Evolutionary conservation across 2,329 filamentous ascomycete genomes (phyloP), one percentile per base, ranked within the genome.

Genomic region (Didymella exigua): DNA sequence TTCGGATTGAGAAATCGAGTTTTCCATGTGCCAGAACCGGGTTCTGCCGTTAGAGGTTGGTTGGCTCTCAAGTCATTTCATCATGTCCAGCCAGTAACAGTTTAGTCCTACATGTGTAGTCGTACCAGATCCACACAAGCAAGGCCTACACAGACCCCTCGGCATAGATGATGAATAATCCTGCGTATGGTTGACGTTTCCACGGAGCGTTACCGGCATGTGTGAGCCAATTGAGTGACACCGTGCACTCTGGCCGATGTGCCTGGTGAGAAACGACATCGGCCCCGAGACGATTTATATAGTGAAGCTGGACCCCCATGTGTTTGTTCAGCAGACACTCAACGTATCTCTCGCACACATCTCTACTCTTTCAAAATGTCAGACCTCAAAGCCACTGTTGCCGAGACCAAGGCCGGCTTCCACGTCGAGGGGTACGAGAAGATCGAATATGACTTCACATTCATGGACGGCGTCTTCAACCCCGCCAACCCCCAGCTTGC

Each of bases 401-500:
- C 79, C 57, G 83, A 87, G 76, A 89, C 85, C 58, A 75, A 80
- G 63, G 78, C 80, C 56, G 88, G 87, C 31, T 90, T 90, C 75
- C 84, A 88, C 61, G 87, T 90, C 57, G 84, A 86, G 63, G 88
- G 88, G 21, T 89, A 89, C 65, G 88, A 90, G 79, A 90, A 89
- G 79, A 89, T 90, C 68, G 84, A 88, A 68, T 90, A 90, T 70
- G 86, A 89, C 75, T 90, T 90, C 72, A 84, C 85, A 49, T 89
- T 90, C 74, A 81, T 90, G 41, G 87, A 90, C 63, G 84, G 83
- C 42, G 81, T 90, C 52, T 90, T 90, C 73, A 77, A 88, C 68
- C 65, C 78, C 36, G 66, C 78, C 59, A 88, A 89, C 66, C 65
- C 77, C 14, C 81, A 89, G 63, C 80, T 90, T 9, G 85, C 87